Evolutionary conservation across 2,329 filamentous ascomycete species (phyloP).

Genomic region (Pleurostoma richardsiae): DNA sequence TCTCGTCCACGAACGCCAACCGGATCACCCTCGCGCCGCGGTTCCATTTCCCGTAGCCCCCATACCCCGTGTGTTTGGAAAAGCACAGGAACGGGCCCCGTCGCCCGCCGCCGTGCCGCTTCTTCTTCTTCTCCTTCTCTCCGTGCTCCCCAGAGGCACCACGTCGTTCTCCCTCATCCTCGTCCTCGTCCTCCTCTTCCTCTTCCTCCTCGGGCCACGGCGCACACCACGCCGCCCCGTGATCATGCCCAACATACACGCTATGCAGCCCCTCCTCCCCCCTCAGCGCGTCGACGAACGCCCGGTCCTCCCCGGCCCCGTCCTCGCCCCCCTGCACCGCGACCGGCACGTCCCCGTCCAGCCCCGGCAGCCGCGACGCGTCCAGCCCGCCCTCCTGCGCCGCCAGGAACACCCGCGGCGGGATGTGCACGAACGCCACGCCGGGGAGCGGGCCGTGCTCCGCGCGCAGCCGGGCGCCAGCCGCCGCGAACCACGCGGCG

Average conservation of each 20-base stretch:
- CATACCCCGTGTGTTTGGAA: conserved; percentile 10
- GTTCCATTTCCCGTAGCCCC: conserved; percentile 9
- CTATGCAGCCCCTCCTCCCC: conserved; percentile 39
- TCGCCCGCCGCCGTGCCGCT: background rate
- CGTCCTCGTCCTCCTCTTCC: conserved; percentile 25
- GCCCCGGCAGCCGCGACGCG: conserved; percentile 26
- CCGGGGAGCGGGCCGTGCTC: conserved; percentile 33
- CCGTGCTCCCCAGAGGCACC: conserved; percentile 21
- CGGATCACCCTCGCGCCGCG: conserved; percentile 10
- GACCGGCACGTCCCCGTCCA: conserved; percentile 18
- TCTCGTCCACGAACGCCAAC: conserved; percentile 7
- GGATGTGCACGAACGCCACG: conserved; percentile 44
- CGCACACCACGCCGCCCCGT: conserved; percentile 41
- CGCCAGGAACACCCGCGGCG: conserved; percentile 33
- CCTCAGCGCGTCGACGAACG: conserved; percentile 47
- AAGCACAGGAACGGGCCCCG: conserved; percentile 38
- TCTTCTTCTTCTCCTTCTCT: conserved; percentile 23
- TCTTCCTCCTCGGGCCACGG: conserved; percentile 29
- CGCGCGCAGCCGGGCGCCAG: conserved; percentile 20
- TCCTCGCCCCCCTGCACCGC: conserved; percentile 18
- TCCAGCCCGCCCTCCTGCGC: conserved; percentile 25
- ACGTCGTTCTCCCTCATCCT: conserved; percentile 19
- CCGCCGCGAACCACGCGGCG: conserved; percentile 37
- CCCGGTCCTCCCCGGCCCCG: conserved; percentile 31
- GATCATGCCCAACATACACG: conserved; percentile 53